Evolutionary conservation across 441 rosid genomes (phyloP).

Genomic region (Populus hybrid): DNA sequence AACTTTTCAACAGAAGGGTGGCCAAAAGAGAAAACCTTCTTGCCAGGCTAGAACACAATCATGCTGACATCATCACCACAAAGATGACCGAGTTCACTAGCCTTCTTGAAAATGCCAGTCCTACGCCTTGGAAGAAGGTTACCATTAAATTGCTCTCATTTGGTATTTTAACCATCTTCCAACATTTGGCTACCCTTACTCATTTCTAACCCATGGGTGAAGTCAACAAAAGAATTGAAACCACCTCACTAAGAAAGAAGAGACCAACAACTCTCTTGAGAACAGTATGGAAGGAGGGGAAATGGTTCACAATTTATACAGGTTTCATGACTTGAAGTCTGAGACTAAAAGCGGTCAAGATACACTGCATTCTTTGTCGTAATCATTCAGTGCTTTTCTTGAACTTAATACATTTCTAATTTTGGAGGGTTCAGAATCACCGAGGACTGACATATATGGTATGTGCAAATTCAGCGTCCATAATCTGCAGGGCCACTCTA

Average conservation of each 20-base stretch:
- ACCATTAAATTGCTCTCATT: slow-evolving; percentile 42
- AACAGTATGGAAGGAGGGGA: not conserved
- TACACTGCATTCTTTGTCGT: not conserved
- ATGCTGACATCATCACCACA: slow-evolving; percentile 42
- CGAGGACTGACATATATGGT: slow-evolving; percentile 10
- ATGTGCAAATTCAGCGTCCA: not conserved
- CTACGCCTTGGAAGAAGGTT: slow-evolving; percentile 51
- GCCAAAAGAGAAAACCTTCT: slow-evolving; percentile 47
- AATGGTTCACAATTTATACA: not conserved
- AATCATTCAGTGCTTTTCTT: not conserved
- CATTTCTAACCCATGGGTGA: slow-evolving; percentile 38
- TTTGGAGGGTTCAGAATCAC: slow-evolving; percentile 22
- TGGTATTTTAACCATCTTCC: slow-evolving; percentile 30
- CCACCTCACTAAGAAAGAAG: not conserved
- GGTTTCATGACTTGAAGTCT: not conserved
- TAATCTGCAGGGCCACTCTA: not conserved
- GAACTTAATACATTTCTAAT: slow-evolving; percentile 22
- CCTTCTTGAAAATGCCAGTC: slow-evolving; percentile 49
- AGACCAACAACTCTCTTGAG: not conserved
- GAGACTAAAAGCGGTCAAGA: not conserved
- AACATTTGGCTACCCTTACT: slow-evolving; percentile 39
- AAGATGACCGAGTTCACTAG: slow-evolving; percentile 45
- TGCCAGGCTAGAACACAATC: slow-evolving; percentile 38
- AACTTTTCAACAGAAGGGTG: slow-evolving; percentile 40
- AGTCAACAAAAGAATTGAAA: not conserved